Evolutionary conservation across 306 rosid species (phyloP), one percentile per base, ranked within the genome.

Genomic region (Corylus americana): DNA sequence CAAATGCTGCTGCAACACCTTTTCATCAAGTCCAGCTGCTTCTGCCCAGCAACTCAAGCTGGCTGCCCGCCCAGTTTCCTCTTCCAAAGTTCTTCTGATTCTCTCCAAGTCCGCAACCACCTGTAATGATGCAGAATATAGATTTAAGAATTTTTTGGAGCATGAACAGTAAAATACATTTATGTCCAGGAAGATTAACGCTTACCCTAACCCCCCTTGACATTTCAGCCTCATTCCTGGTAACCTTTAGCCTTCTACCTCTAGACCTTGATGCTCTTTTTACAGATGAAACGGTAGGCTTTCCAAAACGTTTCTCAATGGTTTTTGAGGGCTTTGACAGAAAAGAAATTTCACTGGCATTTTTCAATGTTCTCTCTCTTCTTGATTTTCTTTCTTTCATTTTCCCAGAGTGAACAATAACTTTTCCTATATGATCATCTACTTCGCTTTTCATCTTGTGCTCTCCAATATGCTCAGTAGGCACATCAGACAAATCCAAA

Each of bases 21-120:
- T 90, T 79, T 84, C 86, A 72, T 89, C 88, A 71, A 92, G 71
- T 54, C 98, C 87, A 39, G 88, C 87, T 62, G 97, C 96, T 80
- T 87, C 86, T 4, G 98, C 98, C 98, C 98, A 92, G 84, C 83
- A 82, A 63, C 90, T 87, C 86, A 92, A 78, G 83, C 88, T 92
- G 27, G 83, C 91, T 49, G 71, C 86, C 75, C 49, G 82, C 44
- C 91, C 88, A 4, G 90, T 84, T 78, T 90, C 95, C 83, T 83
- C 89, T 82, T 92, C 96, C 82, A 92, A 68, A 29, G 89, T 79
- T 73, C 71, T 78, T 84, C 86, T 88, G 70, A 91, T 82, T 86
- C 87, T 90, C 79, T 91, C 97, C 87, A 95, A 86, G 37, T 87
- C 86, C 27, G 90, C 91, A 63, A 95, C 78, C 73, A 88, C 87